Evolutionary conservation across 2,329 filamentous ascomycete genomes (phyloP).

Genomic region (Rhexocercosporidium sp.): DNA sequence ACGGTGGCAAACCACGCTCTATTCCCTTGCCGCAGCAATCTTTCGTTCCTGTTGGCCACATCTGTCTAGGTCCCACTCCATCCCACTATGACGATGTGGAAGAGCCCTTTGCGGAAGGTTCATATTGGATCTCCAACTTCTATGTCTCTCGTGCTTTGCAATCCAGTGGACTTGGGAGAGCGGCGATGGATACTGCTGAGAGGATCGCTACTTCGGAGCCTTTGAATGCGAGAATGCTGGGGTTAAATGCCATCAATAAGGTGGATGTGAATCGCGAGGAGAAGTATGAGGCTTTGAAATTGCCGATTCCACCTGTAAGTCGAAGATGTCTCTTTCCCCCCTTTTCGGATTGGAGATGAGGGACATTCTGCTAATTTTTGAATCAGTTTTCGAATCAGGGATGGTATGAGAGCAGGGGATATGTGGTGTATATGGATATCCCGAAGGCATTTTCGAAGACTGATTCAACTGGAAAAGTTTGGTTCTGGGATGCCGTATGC

Average conservation of each 20-base stretch:
- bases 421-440: constrained; percentile 27
- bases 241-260: constrained; percentile 29
- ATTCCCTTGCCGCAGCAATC: constrained; percentile 20
- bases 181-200: constrained; percentile 35
- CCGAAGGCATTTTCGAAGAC: constrained; percentile 23
- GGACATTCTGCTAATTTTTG: background rate
- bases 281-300: constrained; percentile 24
- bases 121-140: constrained; percentile 36
- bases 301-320: constrained; percentile 25
- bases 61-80: constrained; percentile 29
- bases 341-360: background rate
- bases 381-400: constrained; percentile 34
- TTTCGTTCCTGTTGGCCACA: constrained; percentile 38
- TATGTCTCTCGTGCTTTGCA: constrained; percentile 38
- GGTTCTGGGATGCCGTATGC: constrained; percentile 30
- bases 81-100: constrained; percentile 17
- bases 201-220: constrained; percentile 30
- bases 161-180: constrained; percentile 31
- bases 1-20: constrained; percentile 28
- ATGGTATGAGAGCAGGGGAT: constrained; percentile 39
- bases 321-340: background rate
- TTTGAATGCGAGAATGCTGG: constrained; percentile 32
- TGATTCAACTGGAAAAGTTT: constrained; percentile 29
- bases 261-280: constrained; percentile 21
- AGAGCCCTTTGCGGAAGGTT: constrained; percentile 18